phyloP scores from a whole-genome alignment of 768 basidiomycete genomes.

The Strobilomyces echinocephalus region DNA sequence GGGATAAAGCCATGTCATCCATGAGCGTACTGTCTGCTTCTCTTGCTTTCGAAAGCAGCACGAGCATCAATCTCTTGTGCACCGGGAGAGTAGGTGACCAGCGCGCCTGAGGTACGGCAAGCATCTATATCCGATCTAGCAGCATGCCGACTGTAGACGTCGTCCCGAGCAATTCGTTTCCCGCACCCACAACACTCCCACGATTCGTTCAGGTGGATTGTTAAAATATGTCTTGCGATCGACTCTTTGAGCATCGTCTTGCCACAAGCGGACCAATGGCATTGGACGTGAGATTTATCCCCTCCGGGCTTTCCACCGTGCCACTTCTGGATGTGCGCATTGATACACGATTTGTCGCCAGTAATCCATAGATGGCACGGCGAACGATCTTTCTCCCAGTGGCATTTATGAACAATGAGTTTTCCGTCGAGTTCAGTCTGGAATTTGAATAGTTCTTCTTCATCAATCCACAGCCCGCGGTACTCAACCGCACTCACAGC shows the following conservation, averaged over 20 bases:
- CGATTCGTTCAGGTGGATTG: slow-evolving; percentile 12
- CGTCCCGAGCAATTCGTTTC: slow-evolving; percentile 8
- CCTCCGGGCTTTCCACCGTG: slow-evolving; percentile 7
- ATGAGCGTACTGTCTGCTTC: background rate
- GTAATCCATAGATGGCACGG: slow-evolving; percentile 16
- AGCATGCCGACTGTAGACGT: slow-evolving; percentile 7
- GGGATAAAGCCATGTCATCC: too few species aligned
- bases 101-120: slow-evolving; percentile 6
- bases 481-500: slow-evolving; percentile 3
- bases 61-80: slow-evolving; percentile 1
- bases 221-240: slow-evolving; percentile 14
- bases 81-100: slow-evolving; percentile 8
- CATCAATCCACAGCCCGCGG: slow-evolving; percentile 8
- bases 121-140: background rate
- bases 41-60: slow-evolving; percentile 4
- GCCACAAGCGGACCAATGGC: slow-evolving; percentile 14
- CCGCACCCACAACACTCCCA: slow-evolving; percentile 2
- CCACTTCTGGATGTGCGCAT: slow-evolving; percentile 16
- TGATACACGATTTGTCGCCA: slow-evolving; percentile 15
- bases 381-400: slow-evolving; percentile 6
- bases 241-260: slow-evolving; percentile 23
- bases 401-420: slow-evolving; percentile 9
- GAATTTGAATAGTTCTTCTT: slow-evolving; percentile 7
- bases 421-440: background rate
- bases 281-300: slow-evolving; percentile 5